These are phyloP conservation scores for Telopea speciosissima DNA, from an alignment of 177 flowering plant species.

Conservation along the genomic window DNA sequence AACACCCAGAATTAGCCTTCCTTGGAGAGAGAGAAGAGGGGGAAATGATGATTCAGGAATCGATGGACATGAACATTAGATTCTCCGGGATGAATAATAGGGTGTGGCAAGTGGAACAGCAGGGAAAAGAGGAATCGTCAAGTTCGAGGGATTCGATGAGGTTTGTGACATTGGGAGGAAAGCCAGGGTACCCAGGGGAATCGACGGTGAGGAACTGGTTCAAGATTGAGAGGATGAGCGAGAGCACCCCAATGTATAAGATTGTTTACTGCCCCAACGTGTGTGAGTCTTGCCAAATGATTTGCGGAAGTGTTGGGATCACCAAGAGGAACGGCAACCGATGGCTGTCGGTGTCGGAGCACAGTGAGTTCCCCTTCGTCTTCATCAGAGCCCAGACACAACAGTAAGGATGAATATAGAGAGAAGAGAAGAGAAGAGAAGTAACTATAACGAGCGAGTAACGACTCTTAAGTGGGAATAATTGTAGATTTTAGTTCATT, in stretches of 20 bases:
- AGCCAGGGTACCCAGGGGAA: neutral
- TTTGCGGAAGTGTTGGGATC: neutral
- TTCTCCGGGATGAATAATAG: neutral
- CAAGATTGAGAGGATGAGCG: neutral
- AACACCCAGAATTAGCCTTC: neutral
- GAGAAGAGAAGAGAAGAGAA: too few relatives aligned
- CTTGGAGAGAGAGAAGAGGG: neutral
- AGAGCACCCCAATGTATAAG: neutral
- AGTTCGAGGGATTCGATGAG: neutral
- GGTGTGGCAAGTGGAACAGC: neutral
- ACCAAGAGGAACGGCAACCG: neutral
- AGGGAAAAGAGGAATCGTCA: neutral
- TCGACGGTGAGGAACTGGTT: neutral
- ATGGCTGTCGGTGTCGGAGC: neutral
- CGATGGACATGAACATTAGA: neutral
- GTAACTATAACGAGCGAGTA: too few relatives aligned
- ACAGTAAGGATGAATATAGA: too few relatives aligned
- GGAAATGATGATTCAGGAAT: neutral
- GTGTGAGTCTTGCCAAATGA: neutral
- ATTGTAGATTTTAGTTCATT: too few relatives aligned
- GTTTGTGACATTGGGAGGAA: neutral
- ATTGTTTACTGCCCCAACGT: neutral
- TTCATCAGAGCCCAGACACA: neutral
- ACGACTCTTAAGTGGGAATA: too few relatives aligned
- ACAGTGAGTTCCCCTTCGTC: neutral